Base-by-base conservation (phyloP, 2,329 filamentous ascomycete genomes). In the Penicillium sp. region DNA sequence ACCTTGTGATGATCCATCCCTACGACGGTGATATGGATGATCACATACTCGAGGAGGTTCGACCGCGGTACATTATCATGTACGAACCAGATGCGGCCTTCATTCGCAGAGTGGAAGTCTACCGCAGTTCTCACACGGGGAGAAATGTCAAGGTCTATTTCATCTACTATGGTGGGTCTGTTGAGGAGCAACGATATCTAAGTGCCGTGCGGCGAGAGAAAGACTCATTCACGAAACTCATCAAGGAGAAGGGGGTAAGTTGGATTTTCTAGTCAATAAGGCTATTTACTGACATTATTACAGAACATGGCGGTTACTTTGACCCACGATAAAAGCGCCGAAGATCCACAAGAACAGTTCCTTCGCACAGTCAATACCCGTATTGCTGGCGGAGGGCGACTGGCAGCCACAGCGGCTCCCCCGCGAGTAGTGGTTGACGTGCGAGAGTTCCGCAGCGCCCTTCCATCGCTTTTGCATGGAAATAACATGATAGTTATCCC, bases 21-120 rank as follows among this genome's bases (percentile, higher is more conserved):
- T 99, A 96, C 69, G 91, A 96, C 53, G 92, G 92, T 10, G 94
- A 97, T 68, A 88, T 92, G 76, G 94, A 99, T 69, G 94, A 97
- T 68, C 90, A 95, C 69, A 81, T 97, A n/a, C 81, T 99, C 1
- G 92, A 99, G 69, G 94, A 99, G 72, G 81, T 94, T 51, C 91
- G 89, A 65, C 94, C 94, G 30, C 86, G 89, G 54, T 96, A 96
- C 71, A 90, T 99, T 53, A 88, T 99, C 74, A 97, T 99, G 94
- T 99, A 96, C 71, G 94, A 97, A 69, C 92, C 94, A 1, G 91
- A 97, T 60, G 85, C 92, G 3, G 86, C 92, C 3, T 99, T 99
- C 70, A 96, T 97, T 64, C 85, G 94, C 13, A 82, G 92, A 33
- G 88, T 99, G 18, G 94, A 99, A 69, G 92, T 97, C 2, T 99